A percentile compares a stretch with the other conserved stretches of the same genome.
These are phyloP conservation scores for Penicillium sp. DNA, from an alignment of 2,329 filamentous ascomycete species.

Conservation along the genomic window DNA sequence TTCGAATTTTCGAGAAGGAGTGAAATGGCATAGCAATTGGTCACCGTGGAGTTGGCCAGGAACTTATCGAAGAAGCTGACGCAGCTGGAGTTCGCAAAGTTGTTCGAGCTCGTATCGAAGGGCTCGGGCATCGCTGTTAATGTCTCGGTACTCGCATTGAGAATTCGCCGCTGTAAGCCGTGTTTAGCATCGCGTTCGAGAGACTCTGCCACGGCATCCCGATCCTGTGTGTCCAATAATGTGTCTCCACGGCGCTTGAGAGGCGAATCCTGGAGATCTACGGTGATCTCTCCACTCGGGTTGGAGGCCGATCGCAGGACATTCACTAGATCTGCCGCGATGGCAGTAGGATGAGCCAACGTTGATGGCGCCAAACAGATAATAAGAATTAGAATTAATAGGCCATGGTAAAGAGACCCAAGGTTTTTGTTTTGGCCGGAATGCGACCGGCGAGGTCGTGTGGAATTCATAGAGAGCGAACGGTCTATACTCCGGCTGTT, in stretches of 20 bases:
- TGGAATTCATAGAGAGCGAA: constrained; percentile 2
- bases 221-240: neutral
- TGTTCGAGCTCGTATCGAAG: constrained; percentile 65
- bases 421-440: neutral
- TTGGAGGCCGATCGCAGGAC: constrained; percentile 14
- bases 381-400: constrained; percentile 26
- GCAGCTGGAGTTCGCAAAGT: constrained; percentile 57
- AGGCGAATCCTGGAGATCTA: constrained; percentile 7
- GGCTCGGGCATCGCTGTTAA: constrained; percentile 55
- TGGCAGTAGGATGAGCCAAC: constrained; percentile 9
- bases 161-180: neutral
- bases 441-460: constrained; percentile 5
- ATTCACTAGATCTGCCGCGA: neutral
- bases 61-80: constrained; percentile 63
- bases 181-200: neutral
- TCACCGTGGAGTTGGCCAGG: constrained; percentile 65
- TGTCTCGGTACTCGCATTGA: constrained; percentile 7
- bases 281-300: constrained; percentile 17
- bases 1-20: constrained; percentile 80
- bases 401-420: constrained; percentile 8
- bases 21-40: constrained; percentile 77
- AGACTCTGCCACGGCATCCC: neutral
- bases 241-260: neutral
- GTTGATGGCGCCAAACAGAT: constrained; percentile 17
- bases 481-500: constrained; percentile 3